Evolutionary conservation across 169 alveolate species (phyloP).

Genomic region (Pseudocohnilembus persalinus): DNA sequence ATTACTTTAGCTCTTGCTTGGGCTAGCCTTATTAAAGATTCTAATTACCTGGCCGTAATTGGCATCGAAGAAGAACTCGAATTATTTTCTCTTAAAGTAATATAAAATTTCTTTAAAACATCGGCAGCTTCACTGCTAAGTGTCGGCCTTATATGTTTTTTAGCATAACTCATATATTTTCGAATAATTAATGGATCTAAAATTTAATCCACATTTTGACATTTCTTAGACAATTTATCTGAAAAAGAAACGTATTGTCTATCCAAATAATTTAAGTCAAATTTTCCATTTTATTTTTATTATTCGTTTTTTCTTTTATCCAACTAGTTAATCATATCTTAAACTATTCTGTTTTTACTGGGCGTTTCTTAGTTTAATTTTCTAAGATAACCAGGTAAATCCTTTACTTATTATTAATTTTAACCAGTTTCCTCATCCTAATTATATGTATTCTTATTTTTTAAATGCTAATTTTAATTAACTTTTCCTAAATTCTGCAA

Average conservation of each 20-base stretch:
- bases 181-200: conserved; percentile 45
- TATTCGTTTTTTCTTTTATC: conserved; percentile 34
- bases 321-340: conserved; percentile 40
- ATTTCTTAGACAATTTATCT: conserved; percentile 17
- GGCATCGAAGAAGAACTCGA: conserved; percentile 73
- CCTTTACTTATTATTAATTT: no score
- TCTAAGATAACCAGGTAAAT: background rate
- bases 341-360: background rate
- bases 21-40: conserved; percentile 89
- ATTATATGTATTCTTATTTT: no score
- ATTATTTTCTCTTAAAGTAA: conserved; percentile 50
- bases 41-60: conserved; percentile 89
- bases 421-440: no score
- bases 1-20: conserved; percentile 93
- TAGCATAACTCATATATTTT: conserved; percentile 47
- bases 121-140: conserved; percentile 57
- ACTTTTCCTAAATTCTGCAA: conserved; percentile 41
- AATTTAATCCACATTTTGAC: conserved; percentile 9
- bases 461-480: conserved; percentile 45
- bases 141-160: conserved; percentile 49
- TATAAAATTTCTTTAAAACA: conserved; percentile 50
- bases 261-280: no score
- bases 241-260: conserved; percentile 39
- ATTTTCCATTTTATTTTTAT: conserved; percentile 15
- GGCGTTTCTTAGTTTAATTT: background rate